A percentile compares a stretch with the other conserved stretches of the same genome.
Evolutionary conservation across 768 basidiomycete species (phyloP).

Genomic region (Kwoniella bestiolae): DNA sequence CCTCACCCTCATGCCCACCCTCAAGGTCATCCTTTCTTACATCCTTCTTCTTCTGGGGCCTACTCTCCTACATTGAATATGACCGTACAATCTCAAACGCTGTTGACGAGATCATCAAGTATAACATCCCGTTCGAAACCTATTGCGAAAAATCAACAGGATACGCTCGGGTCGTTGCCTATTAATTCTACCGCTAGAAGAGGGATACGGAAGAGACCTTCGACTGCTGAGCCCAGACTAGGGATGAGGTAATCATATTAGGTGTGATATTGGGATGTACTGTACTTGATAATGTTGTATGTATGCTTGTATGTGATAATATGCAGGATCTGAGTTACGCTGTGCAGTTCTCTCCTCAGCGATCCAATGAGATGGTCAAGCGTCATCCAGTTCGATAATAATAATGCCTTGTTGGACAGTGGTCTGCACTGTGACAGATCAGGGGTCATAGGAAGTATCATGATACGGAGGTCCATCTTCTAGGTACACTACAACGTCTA

Average conservation of each 20-base stretch:
- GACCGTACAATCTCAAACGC: background rate
- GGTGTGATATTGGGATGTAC: no score
- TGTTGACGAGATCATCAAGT: constrained; percentile 16
- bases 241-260: constrained; percentile 10
- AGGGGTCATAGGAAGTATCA: background rate
- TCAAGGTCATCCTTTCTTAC: background rate
- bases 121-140: constrained; percentile 12
- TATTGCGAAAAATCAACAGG: background rate
- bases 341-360: no score
- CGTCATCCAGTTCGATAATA: no score
- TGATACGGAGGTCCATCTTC: background rate
- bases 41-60: background rate
- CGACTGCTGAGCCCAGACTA: constrained; percentile 24
- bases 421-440: no score
- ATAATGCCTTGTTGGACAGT: no score
- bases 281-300: no score
- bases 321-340: no score
- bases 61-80: no score
- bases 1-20: background rate
- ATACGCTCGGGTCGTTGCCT: constrained; percentile 5
- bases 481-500: background rate
- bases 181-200: background rate
- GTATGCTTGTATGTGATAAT: no score
- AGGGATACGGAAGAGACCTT: constrained; percentile 24
- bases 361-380: no score